Evolutionary conservation across 148 eudicot genomes (phyloP).

Genomic region (Camellia japonica): DNA sequence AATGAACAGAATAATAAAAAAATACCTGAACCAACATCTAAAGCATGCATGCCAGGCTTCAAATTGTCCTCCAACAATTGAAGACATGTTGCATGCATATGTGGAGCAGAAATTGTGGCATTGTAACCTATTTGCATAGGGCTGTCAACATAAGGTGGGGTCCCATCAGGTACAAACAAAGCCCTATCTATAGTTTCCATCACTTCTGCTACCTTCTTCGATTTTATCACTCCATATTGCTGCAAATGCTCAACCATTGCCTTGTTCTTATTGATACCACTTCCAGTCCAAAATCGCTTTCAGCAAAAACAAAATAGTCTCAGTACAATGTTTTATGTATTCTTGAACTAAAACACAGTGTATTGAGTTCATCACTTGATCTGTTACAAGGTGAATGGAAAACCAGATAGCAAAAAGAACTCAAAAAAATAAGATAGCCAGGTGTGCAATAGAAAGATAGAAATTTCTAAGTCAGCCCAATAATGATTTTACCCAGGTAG

Average conservation of each 20-base stretch:
- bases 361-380: background rate
- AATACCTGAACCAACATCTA: slow-evolving; percentile 97
- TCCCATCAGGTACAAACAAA: slow-evolving; percentile 79
- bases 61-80: slow-evolving; percentile 68
- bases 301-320: slow-evolving; percentile 13
- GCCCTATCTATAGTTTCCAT: slow-evolving; percentile 92
- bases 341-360: slow-evolving; percentile 4
- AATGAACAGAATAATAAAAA: background rate
- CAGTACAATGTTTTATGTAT: background rate
- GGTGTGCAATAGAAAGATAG: background rate
- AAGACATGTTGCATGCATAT: slow-evolving; percentile 97
- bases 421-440: background rate
- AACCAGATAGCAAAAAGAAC: background rate
- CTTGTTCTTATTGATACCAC: slow-evolving; percentile 47
- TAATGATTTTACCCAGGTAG: background rate
- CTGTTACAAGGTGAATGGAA: background rate
- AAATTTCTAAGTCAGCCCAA: background rate
- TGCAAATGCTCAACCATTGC: slow-evolving; percentile 62
- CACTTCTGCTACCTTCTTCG: slow-evolving; percentile 72
- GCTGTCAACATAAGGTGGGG: slow-evolving; percentile 73
- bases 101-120: slow-evolving; percentile 98
- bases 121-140: slow-evolving; percentile 90
- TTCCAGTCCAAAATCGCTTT: slow-evolving; percentile 61
- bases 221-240: slow-evolving; percentile 60
- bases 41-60: slow-evolving; percentile 92